Percentiles rank a stretch among this genome's conserved stretches.
Conservation (phyloP, 2,329 filamentous ascomycete species). For the Trichocomaceae sp. region DNA sequence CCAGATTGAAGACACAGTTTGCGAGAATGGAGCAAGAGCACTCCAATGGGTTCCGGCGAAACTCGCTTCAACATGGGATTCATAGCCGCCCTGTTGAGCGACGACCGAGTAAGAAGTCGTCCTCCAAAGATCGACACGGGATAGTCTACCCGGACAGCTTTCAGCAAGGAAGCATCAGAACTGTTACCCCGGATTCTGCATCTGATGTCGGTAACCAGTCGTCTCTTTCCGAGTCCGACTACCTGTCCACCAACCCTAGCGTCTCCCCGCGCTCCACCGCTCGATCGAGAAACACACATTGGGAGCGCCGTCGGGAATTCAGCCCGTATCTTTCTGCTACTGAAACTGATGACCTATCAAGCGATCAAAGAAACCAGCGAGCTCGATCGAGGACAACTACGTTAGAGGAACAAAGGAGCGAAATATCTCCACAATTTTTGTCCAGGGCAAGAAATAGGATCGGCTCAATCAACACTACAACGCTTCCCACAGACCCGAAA, state of each 20-base stretch:
- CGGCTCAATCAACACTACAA: conserved; percentile 35
- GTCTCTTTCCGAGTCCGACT: conserved; percentile 33
- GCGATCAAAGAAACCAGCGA: conserved; percentile 29
- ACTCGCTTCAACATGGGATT: conserved; percentile 33
- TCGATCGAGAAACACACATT: conserved; percentile 28
- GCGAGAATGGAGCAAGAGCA: conserved; percentile 35
- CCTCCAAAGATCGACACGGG: conserved; percentile 41
- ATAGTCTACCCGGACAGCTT: conserved; percentile 43
- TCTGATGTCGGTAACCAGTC: conserved; percentile 31
- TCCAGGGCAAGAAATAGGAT: conserved; percentile 31
- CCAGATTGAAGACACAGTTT: not conserved
- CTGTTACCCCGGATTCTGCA: conserved; percentile 41
- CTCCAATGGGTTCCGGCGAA: conserved; percentile 35
- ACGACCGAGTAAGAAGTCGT: conserved; percentile 42
- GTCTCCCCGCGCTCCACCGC: conserved; percentile 33
- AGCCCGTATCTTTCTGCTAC: conserved; percentile 25
- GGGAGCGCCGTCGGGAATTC: conserved; percentile 27
- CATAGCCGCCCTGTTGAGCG: conserved; percentile 38
- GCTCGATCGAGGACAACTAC: conserved; percentile 38
- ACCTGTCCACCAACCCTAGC: conserved; percentile 25
- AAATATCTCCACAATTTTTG: conserved; percentile 29
- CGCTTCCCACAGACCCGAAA: conserved; percentile 25
- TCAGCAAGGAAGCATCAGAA: conserved; percentile 39
- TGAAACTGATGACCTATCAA: conserved; percentile 29
- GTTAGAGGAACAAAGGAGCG: conserved; percentile 36